A percentile compares a stretch with the other conserved stretches of the same genome.
phyloP scores from a whole-genome alignment of 345 rosid genomes.

The Nephelium lappaceum region DNA sequence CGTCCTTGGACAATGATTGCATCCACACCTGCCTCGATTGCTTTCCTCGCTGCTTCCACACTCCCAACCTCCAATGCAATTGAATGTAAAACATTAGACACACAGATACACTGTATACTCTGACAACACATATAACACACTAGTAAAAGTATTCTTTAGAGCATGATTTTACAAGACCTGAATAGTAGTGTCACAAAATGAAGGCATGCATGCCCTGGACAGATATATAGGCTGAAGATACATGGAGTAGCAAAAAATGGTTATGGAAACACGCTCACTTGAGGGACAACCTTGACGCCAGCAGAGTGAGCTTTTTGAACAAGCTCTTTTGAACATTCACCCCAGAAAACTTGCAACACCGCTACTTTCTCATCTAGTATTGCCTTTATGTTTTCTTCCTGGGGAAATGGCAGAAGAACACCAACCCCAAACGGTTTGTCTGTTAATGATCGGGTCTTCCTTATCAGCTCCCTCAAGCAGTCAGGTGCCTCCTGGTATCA shows the following conservation, averaged over 20 bases:
- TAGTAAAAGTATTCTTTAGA: too few species aligned
- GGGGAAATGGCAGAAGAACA: slow-evolving; percentile 79
- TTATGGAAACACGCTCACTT: slow-evolving; percentile 43
- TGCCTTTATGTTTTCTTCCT: slow-evolving; percentile 59
- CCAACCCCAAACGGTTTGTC: slow-evolving; percentile 83
- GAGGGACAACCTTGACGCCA: slow-evolving; percentile 79
- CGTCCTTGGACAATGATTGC: slow-evolving; percentile 87
- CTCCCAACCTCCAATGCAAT: slow-evolving; percentile 59
- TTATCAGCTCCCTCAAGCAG: slow-evolving; percentile 60
- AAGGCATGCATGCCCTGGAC: not conserved
- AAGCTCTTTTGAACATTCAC: slow-evolving; percentile 69
- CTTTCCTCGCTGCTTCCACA: slow-evolving; percentile 62
- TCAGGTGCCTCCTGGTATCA: slow-evolving; percentile 76
- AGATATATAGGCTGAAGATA: not conserved
- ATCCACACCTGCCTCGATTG: slow-evolving; percentile 64
- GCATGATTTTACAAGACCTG: not conserved
- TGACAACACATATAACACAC: too few species aligned
- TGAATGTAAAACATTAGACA: slow-evolving; percentile 15
- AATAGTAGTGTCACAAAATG: not conserved
- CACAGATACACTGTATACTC: too few species aligned
- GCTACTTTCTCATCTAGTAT: slow-evolving; percentile 76
- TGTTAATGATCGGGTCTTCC: slow-evolving; percentile 67
- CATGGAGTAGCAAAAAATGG: not conserved
- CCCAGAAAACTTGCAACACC: slow-evolving; percentile 86
- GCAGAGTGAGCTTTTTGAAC: slow-evolving; percentile 60